Percentiles rank a stretch among this genome's conserved stretches.
Conservation (phyloP, 345 rosid genomes). For the Geranium rotundifolium region DNA sequence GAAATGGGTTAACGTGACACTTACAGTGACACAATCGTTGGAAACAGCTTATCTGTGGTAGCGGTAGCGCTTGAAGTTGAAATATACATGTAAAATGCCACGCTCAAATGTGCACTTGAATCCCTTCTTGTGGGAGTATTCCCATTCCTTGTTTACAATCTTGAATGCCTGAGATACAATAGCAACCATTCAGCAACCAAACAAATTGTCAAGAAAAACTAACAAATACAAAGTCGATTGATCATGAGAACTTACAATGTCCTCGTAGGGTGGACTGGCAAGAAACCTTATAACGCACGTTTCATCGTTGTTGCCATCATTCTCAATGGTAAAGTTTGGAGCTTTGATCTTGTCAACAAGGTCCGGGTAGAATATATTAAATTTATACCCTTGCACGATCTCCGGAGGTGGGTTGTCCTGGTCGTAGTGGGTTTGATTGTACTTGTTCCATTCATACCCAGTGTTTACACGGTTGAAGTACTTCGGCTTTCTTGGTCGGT, state of each 20-base stretch:
- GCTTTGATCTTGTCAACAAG: constrained; percentile 84
- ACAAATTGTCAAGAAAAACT: neutral
- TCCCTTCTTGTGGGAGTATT: constrained; percentile 94
- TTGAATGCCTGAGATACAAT: constrained; percentile 51
- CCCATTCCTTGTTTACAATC: constrained; percentile 96
- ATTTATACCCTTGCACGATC: constrained; percentile 90
- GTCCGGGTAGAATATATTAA: constrained; percentile 91
- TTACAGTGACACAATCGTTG: neutral
- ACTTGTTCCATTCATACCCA: constrained; percentile 97
- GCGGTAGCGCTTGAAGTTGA: constrained; percentile 86
- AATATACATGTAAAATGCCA: constrained; percentile 75
- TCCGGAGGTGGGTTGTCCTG: constrained; percentile 97
- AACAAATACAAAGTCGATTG: neutral
- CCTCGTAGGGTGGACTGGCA: constrained; percentile 98
- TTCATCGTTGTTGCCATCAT: constrained; percentile 65
- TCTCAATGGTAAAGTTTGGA: constrained; percentile 65
- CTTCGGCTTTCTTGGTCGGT: constrained; percentile 87
- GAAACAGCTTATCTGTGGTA: constrained; percentile 58
- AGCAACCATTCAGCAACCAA: neutral
- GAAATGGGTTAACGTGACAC: neutral
- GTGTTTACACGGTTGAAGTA: constrained; percentile 93
- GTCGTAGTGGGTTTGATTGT: constrained; percentile 86
- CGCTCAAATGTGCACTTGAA: constrained; percentile 90
- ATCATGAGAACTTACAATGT: constrained; percentile 45
- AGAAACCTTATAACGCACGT: constrained; percentile 84